phyloP scores from a whole-genome alignment of 1,284 basidiomycete species.

The Mycena sp. region DNA sequence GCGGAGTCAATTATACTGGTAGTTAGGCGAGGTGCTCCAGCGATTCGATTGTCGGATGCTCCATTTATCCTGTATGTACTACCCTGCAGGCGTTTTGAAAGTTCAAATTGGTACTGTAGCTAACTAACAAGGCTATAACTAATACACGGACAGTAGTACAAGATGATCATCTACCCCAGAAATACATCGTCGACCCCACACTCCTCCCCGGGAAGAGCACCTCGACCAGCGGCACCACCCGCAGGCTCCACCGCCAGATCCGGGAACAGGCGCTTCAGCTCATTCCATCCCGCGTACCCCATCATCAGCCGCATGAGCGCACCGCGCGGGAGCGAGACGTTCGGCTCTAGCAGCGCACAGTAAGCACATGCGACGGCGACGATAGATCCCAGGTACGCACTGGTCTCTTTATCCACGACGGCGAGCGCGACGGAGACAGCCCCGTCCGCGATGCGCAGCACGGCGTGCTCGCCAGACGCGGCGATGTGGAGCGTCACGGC shows the following conservation, averaged over 20 bases:
- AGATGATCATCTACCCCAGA: too few relatives aligned
- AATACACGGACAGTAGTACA: too few relatives aligned
- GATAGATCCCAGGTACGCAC: too few relatives aligned
- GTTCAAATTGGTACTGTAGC: too few relatives aligned
- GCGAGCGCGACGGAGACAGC: background rate
- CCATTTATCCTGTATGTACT: too few relatives aligned
- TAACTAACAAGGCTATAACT: too few relatives aligned
- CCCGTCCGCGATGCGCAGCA: background rate
- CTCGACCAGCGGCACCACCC: slow-evolving; percentile 7
- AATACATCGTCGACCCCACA: background rate
- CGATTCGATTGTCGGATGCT: too few relatives aligned
- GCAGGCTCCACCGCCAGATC: slow-evolving; percentile 10
- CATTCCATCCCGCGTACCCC: slow-evolving; percentile 3
- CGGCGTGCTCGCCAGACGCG: background rate
- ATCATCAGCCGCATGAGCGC: slow-evolving; percentile 12
- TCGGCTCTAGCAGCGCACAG: background rate
- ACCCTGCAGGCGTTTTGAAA: too few relatives aligned
- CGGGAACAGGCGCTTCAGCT: background rate
- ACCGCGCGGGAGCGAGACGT: slow-evolving; percentile 1
- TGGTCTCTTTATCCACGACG: background rate
- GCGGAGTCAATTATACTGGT: too few relatives aligned
- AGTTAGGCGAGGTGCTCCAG: too few relatives aligned
- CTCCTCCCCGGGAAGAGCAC: slow-evolving; percentile 6
- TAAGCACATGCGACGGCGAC: background rate
- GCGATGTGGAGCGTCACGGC: slow-evolving; percentile 1